Evolutionary conservation across 352 stramenopile genomes (phyloP).

Genomic region (Phytopythium delawarense): DNA sequence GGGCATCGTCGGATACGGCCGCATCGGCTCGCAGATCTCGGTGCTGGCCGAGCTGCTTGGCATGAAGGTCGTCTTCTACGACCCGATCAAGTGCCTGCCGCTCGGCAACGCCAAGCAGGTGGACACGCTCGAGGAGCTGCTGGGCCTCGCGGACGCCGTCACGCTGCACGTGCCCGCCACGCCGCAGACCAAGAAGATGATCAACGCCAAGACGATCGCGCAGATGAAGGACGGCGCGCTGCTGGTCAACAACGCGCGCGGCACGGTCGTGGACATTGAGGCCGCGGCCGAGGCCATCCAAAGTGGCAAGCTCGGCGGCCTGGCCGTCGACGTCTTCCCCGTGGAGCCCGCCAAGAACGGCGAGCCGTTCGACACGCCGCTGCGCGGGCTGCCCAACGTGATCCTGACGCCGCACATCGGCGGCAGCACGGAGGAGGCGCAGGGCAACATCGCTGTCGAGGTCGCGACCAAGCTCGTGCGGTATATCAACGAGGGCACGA

Average conservation of each 20-base stretch:
- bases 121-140: slow-evolving; percentile 80
- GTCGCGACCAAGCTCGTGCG: slow-evolving; percentile 77
- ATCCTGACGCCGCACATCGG: slow-evolving; percentile 95
- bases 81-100: slow-evolving; percentile 85
- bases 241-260: slow-evolving; percentile 95
- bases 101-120: slow-evolving; percentile 79
- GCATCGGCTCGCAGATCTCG: slow-evolving; percentile 81
- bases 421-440: slow-evolving; percentile 94
- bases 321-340: slow-evolving; percentile 88
- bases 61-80: slow-evolving; percentile 95
- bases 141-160: slow-evolving; percentile 89
- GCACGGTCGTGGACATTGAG: slow-evolving; percentile 93
- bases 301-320: slow-evolving; percentile 74
- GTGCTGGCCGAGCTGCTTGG: slow-evolving; percentile 84
- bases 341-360: slow-evolving; percentile 86
- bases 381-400: slow-evolving; percentile 91
- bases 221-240: slow-evolving; percentile 92
- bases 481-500: slow-evolving; percentile 81
- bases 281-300: slow-evolving; percentile 89
- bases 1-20: slow-evolving; percentile 76
- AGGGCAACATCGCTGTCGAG: slow-evolving; percentile 89
- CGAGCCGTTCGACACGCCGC: slow-evolving; percentile 73
- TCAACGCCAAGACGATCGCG: slow-evolving; percentile 84
- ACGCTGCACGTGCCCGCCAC: slow-evolving; percentile 96
- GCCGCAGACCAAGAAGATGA: slow-evolving; percentile 90